Conservation (phyloP, 345 rosid genomes). For the Eucalyptus viminalis region DNA sequence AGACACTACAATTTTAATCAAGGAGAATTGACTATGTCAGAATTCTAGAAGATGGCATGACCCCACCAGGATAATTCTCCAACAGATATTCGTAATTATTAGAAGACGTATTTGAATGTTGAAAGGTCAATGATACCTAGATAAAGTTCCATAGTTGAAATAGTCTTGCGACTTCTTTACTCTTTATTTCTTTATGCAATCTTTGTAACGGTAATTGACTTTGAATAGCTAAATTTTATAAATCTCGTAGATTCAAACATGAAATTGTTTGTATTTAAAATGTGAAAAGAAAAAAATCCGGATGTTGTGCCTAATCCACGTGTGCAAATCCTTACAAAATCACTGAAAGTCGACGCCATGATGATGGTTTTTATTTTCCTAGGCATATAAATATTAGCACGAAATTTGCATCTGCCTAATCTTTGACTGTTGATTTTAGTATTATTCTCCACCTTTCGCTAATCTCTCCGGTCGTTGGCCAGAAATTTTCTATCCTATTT, state of each 20-base stretch:
- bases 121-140: neutral
- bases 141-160: neutral
- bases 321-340: neutral
- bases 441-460: neutral
- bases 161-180: neutral
- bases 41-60: neutral
- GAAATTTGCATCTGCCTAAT: neutral
- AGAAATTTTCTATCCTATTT: neutral
- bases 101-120: neutral
- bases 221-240: neutral
- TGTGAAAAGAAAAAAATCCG: neutral
- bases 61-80: neutral
- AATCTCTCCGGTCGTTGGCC: neutral
- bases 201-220: neutral
- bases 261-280: neutral
- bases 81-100: neutral
- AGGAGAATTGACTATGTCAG: neutral
- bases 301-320: neutral
- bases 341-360: neutral
- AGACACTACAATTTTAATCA: neutral
- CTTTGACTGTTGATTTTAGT: neutral
- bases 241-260: neutral
- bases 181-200: neutral
- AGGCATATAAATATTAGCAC: neutral
- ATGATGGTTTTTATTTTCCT: neutral